Percentiles rank a stretch among this genome's conserved stretches.
Conservation (phyloP, 1,284 basidiomycete genomes). For the Phellopilus nigrolimitatus region DNA sequence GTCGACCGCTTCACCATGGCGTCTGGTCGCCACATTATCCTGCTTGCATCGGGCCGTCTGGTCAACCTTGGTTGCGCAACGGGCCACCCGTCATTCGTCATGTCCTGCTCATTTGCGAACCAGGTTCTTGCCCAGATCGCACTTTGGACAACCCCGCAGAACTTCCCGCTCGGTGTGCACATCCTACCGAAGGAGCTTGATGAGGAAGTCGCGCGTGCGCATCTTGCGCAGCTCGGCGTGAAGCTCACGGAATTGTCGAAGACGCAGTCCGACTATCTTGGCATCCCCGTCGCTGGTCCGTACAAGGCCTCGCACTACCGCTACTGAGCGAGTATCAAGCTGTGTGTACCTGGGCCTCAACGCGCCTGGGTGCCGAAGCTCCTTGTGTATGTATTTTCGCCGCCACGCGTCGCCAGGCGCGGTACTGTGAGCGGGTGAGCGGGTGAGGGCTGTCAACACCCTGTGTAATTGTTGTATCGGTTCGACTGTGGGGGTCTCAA, state of each 20-base stretch:
- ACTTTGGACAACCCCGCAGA: slow-evolving; percentile 88
- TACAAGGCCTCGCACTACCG: slow-evolving; percentile 90
- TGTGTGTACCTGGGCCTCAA: slow-evolving; percentile 17
- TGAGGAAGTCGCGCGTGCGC: slow-evolving; percentile 97
- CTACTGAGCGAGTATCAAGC: slow-evolving; percentile 37
- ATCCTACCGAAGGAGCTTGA: slow-evolving; percentile 97
- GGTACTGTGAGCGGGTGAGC: not conserved
- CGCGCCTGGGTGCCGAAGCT: slow-evolving; percentile 14
- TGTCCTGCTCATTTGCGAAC: slow-evolving; percentile 99
- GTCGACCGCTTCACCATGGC: slow-evolving; percentile 97
- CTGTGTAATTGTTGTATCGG: slow-evolving; percentile 6
- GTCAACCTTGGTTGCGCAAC: slow-evolving; percentile 97
- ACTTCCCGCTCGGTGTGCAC: slow-evolving; percentile 93
- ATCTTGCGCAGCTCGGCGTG: slow-evolving; percentile 88
- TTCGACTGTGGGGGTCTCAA: slow-evolving; percentile 18
- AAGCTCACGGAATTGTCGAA: slow-evolving; percentile 83
- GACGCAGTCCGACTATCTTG: slow-evolving; percentile 88
- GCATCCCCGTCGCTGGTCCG: slow-evolving; percentile 84
- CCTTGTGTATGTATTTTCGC: slow-evolving; percentile 5
- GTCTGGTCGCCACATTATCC: slow-evolving; percentile 89
- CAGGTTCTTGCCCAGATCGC: slow-evolving; percentile 99
- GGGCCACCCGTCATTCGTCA: slow-evolving; percentile 95
- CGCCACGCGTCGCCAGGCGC: not conserved
- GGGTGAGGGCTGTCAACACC: slow-evolving; percentile 15
- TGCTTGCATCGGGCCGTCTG: slow-evolving; percentile 97